Evolutionary conservation across 2,329 filamentous ascomycete genomes (phyloP), one percentile per base, ranked within the genome.

Genomic region (Teratosphaeria pseudoeucalypti): DNA sequence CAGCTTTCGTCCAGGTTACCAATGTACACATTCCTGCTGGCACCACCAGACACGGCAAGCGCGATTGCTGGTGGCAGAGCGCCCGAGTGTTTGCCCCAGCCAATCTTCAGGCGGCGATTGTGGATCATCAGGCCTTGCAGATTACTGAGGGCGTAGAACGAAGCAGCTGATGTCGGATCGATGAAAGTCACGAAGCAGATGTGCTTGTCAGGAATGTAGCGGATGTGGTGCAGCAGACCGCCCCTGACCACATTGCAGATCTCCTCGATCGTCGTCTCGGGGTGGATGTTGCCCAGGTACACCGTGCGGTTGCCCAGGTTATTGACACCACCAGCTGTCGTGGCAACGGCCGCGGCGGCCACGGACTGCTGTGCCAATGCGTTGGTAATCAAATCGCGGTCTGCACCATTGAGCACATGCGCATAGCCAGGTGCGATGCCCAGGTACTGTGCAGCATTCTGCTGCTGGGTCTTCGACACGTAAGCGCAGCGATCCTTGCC

Each of bases 101-200:
- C 94, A 73, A 99, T 96, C 83, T 99, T 99, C 66, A 99, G 81
- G 57, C 94, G 87, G 64, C 94, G 85, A 77, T 99, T 99, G 79
- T 99, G 94, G 69, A 99, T 99, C 94, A 99, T 99, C 65, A 99
- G 79, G 27, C 94, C 94, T 73, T 99, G 94, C 32, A 99, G 81
- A 76, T 97, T 97, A 82, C 92, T 96, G 61, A 99, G 80, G 52
- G 94, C 94, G 70, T 96, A 99, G 79, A 99, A 99, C 0, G 92
- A 96, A 49, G 94, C 94, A 27, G 94, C 94, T 3, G 94, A 95
- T 27, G 94, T 99, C 9, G 94, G 94, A 71, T 99, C 94, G 74
- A 99, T 97, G 77, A 99, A 99, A 1, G 94, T 99, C 60, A 99
- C 94, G 72, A 99, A 99, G 81, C 94, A 99, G 68, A 99, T 99